These are phyloP conservation scores for Grosmannia clavigera DNA, from an alignment of 2,329 filamentous ascomycete species.

Conservation along the genomic window DNA sequence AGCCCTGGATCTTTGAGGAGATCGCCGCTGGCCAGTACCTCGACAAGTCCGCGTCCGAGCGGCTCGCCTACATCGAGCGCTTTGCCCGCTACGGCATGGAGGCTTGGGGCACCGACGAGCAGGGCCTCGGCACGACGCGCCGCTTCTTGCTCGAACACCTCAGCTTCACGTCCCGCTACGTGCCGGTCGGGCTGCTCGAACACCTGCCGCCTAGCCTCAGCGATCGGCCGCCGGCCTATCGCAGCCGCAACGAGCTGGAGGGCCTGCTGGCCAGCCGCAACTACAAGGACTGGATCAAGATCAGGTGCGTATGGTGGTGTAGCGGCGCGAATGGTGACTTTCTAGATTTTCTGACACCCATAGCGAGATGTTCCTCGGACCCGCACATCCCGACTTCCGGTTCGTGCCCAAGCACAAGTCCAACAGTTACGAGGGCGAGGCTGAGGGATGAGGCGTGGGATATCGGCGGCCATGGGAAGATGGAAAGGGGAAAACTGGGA, in stretches of 20 bases:
- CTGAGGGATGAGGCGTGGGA: slow-evolving; percentile 1
- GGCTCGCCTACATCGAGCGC: slow-evolving; percentile 73
- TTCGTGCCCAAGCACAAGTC: slow-evolving; percentile 98
- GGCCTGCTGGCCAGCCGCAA: slow-evolving; percentile 83
- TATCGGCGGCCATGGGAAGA: background rate
- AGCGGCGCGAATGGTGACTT: no score
- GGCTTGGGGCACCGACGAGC: slow-evolving; percentile 90
- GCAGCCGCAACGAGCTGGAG: slow-evolving; percentile 80
- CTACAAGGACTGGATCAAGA: slow-evolving; percentile 98
- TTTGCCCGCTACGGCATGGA: slow-evolving; percentile 86
- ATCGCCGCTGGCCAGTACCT: slow-evolving; percentile 86
- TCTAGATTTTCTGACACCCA: background rate
- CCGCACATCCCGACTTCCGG: slow-evolving; percentile 77
- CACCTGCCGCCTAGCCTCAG: slow-evolving; percentile 79
- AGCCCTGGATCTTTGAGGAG: slow-evolving; percentile 98
- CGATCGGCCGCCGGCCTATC: slow-evolving; percentile 75
- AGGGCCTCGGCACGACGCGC: slow-evolving; percentile 80
- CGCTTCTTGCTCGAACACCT: slow-evolving; percentile 93
- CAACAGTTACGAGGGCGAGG: slow-evolving; percentile 75
- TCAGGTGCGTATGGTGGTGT: slow-evolving; percentile 46
- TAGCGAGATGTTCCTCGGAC: slow-evolving; percentile 96
- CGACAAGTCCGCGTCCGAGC: slow-evolving; percentile 84
- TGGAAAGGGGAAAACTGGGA: no score
- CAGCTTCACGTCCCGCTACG: slow-evolving; percentile 84
- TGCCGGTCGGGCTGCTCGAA: slow-evolving; percentile 80